Evolutionary conservation across 208 protist species (phyloP), one percentile per base, ranked within the genome.

Genomic region (Crithidia mellificae): DNA sequence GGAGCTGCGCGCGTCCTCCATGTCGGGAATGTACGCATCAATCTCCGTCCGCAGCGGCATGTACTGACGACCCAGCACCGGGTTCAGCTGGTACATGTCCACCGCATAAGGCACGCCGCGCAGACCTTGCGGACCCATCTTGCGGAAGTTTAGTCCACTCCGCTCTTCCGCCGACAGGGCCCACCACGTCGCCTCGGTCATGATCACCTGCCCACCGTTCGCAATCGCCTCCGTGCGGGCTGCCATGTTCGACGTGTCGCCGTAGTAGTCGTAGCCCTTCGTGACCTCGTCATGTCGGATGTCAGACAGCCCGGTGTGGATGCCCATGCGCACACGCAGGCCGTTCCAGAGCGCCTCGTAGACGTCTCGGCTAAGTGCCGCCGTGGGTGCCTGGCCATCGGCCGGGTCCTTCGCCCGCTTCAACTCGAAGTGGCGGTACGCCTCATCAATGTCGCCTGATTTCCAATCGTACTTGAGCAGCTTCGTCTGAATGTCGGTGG

Each of bases 201-300:
- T 19, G 12, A 89, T 17, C 20, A 91, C 78, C 78, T 95, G 88
- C 39, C 92, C 92, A 38, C 90, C 92, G 39, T 87, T 75, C 29
- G 73, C 84, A 32, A 90, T 70, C 27, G 75, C 73, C 75, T 91
- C 83, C 36, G 91, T 85, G 59, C 92, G 87, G n/a, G 92, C 90
- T 12, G 88, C 79, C 57, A 83, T 84, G 80, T 97, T 97, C 36
- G 88, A 81, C 61, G 89, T 86, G 32, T 84, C 80, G 41, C 91
- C 92, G 70, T 91, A 94, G 83, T 84, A 84, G 77, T 97, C 92
- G 80, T 74, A 90, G 58, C 85, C 77, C 62, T 76, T 74, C 54
- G 83, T 87, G 44, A 83, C 76, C 73, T 85, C 72, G 72, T 87
- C 77, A 50, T 65, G 71, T 29, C 63, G 74, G 69, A 87, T 84